These are phyloP conservation scores for Colletotrichum sp. DNA, from an alignment of 2,329 filamentous ascomycete species.

Conservation along the genomic window DNA sequence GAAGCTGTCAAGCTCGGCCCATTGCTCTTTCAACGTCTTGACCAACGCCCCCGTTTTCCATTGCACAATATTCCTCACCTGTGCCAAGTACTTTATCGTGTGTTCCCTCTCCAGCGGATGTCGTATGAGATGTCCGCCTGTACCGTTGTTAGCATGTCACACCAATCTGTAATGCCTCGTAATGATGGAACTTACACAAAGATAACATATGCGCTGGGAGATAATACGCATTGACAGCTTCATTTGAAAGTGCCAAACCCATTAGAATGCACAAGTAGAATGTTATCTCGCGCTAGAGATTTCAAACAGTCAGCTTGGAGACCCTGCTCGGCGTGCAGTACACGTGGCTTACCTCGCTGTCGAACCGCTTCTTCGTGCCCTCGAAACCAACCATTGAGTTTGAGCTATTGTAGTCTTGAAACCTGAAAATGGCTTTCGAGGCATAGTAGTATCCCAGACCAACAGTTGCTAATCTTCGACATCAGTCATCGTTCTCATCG, in stretches of 20 bases:
- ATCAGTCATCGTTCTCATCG: neutral
- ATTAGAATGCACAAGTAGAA: slow-evolving; percentile 23
- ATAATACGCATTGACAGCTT: slow-evolving; percentile 25
- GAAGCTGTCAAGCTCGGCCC: slow-evolving; percentile 15
- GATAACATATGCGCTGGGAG: slow-evolving; percentile 26
- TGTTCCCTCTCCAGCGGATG: slow-evolving; percentile 18
- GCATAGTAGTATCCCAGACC: slow-evolving; percentile 43
- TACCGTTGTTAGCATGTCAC: neutral
- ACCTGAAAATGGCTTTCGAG: slow-evolving; percentile 16
- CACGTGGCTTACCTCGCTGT: slow-evolving; percentile 2
- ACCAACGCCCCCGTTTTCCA: slow-evolving; percentile 13
- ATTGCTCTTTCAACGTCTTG: slow-evolving; percentile 21
- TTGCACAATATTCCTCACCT: slow-evolving; percentile 7
- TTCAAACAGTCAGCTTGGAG: neutral
- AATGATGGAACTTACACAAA: slow-evolving; percentile 13
- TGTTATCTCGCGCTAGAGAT: neutral
- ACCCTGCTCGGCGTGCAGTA: accelerated
- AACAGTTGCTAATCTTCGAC: slow-evolving; percentile 28
- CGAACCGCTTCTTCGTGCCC: neutral
- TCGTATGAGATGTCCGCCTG: slow-evolving; percentile 10
- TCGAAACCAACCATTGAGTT: slow-evolving; percentile 4
- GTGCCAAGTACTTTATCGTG: slow-evolving; percentile 23
- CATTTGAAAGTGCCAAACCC: slow-evolving; percentile 25
- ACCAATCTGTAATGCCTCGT: accelerated
- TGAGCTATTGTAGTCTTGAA: slow-evolving; percentile 18